Base-by-base conservation (phyloP, 371 early-diverging fungal species). In the Mortierella sp. region DNA sequence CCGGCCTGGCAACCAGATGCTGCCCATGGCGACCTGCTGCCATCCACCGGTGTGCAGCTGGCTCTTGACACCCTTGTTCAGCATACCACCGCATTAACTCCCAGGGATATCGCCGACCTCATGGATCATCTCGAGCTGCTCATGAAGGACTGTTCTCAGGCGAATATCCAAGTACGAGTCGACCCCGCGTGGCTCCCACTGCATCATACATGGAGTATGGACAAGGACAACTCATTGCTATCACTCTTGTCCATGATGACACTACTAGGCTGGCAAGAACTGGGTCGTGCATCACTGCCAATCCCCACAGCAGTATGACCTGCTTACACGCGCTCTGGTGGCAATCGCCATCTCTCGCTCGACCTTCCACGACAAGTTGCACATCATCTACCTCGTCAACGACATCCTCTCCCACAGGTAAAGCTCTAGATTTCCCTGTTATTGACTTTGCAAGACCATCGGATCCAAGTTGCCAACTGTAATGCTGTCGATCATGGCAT, bases 331-430 rank as follows among this genome's bases (percentile, higher is more conserved):
- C 34, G 81, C 82, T 54, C 49, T 87, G 22, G 67, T 83, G 25
- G 68, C 86, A 2, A 63, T 88, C 7, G 69, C 86, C 0, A 76
- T 71, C 40, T 80, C 86, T 14, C 78, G 80, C 5, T 31, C 67
- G 9, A 69, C 78, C n/a, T 86, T 85, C 65, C 58, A 78, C n/a
- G 87, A 89, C 27, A 80, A 84, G 55, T 57, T 89, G 10, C 87
- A 89, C 44, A 62, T 89, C 37, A 60, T 89, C 22, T 89, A 89
- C 52, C 72, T 89, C 14, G 55, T 84, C 21, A 89, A 88, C 59
- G 89, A 89, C 61, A 63, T 89, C 13, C 66, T 89, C 24, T 86
- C 81, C 51, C 88, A 88, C 67, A 80, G 86, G 89, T 85, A 80
- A 52, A 27, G 2, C 22, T n/a, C n/a, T n/a, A n/a, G n/a, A n/a